Percentiles rank a stretch among this genome's conserved stretches.
These are phyloP conservation scores for Plasmodium reichenowi DNA, from an alignment of 169 alveolate species.

Conservation along the genomic window DNA sequence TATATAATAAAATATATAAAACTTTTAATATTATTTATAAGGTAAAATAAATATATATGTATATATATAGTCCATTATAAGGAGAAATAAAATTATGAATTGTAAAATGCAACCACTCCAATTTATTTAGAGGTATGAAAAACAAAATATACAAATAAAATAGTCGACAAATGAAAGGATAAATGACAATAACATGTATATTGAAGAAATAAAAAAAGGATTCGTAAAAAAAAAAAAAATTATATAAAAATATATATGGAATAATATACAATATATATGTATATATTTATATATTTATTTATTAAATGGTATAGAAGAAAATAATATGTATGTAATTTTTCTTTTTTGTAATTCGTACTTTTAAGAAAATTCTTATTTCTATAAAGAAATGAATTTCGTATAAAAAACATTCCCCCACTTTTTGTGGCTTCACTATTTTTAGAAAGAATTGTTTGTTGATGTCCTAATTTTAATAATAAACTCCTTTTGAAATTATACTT, in stretches of 20 bases:
- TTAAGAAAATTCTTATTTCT: conserved; percentile 9
- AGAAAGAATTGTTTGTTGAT: conserved; percentile 5
- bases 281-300: background rate
- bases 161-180: too few relatives aligned
- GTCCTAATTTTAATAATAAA: background rate
- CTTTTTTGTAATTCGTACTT: conserved; percentile 18
- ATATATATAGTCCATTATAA: too few relatives aligned
- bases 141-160: too few relatives aligned
- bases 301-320: too few relatives aligned
- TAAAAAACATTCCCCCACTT: conserved; percentile 44
- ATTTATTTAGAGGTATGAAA: too few relatives aligned
- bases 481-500: conserved; percentile 9
- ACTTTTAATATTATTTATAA: too few relatives aligned
- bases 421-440: conserved; percentile 6
- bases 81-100: too few relatives aligned
- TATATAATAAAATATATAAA: too few relatives aligned
- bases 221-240: background rate
- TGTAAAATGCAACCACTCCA: too few relatives aligned
- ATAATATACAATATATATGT: conserved; percentile 2
- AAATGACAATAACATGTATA: too few relatives aligned
- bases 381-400: conserved; percentile 15
- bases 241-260: background rate
- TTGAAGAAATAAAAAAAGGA: background rate
- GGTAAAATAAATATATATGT: too few relatives aligned
- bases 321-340: background rate